phyloP scores from a whole-genome alignment of 2,329 filamentous ascomycete genomes.

The Xylaria sp. region DNA sequence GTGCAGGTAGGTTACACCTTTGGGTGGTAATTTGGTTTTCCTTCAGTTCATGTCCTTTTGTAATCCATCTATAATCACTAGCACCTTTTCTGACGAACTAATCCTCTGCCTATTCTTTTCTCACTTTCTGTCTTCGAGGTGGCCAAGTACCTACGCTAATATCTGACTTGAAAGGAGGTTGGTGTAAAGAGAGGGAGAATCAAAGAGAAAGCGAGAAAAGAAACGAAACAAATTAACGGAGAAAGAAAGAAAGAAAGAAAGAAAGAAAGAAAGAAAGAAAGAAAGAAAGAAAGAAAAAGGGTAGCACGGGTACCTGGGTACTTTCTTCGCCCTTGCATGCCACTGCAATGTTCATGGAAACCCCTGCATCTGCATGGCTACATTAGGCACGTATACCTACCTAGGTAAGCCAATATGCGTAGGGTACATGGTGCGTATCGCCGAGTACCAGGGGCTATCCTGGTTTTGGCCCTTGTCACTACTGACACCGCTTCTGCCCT shows the following conservation, averaged over 20 bases:
- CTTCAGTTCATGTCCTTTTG: not conserved
- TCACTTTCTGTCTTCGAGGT: not conserved
- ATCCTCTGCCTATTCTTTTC: not conserved
- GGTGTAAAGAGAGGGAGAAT: not conserved
- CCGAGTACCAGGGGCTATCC: slow-evolving; percentile 23
- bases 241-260: too few relatives aligned
- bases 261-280: not conserved
- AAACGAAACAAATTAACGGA: not conserved
- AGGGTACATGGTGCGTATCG: not conserved
- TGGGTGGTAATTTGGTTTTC: not conserved
- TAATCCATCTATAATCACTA: not conserved
- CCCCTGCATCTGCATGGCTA: slow-evolving; percentile 26
- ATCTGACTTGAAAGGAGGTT: slow-evolving; percentile 4
- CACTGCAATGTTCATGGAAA: slow-evolving; percentile 1
- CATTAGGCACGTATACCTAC: not conserved
- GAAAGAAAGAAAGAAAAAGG: not conserved
- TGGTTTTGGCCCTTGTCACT: not conserved
- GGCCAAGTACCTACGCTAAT: not conserved
- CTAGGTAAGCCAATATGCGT: slow-evolving; percentile 1
- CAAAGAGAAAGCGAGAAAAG: too few relatives aligned
- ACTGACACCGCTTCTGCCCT: slow-evolving; percentile 17
- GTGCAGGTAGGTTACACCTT: not conserved
- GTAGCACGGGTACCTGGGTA: not conserved
- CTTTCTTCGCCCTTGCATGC: not conserved
- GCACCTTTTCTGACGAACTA: not conserved